These are phyloP conservation scores for Kuraishia cidri DNA, from an alignment of 805 yeast species.

Conservation along the genomic window DNA sequence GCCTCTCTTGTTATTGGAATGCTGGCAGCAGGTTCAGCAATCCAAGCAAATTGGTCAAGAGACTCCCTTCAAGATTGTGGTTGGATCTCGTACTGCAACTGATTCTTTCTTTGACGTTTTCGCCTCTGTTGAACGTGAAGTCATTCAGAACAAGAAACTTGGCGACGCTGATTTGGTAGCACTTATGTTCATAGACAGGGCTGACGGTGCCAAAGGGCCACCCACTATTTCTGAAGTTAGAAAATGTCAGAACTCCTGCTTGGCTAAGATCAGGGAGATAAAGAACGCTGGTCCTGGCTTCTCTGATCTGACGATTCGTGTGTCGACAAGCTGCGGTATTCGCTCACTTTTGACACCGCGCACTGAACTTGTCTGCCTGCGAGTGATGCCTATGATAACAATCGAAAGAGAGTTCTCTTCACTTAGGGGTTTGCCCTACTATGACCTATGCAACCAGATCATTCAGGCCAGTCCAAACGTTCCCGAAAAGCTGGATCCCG, in stretches of 20 bases:
- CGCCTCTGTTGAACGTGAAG: constrained; percentile 52
- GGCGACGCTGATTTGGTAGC: constrained; percentile 74
- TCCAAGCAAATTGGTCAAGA: constrained; percentile 55
- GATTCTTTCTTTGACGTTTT: constrained; percentile 86
- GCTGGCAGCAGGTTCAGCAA: constrained; percentile 85
- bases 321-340: constrained; percentile 44
- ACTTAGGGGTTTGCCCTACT: constrained; percentile 71
- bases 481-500: constrained; percentile 24
- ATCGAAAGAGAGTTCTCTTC: constrained; percentile 90
- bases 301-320: constrained; percentile 68
- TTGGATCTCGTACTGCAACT: constrained; percentile 77
- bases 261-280: constrained; percentile 74
- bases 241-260: constrained; percentile 33
- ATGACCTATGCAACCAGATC: constrained; percentile 64
- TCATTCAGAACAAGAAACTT: constrained; percentile 40
- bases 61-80: constrained; percentile 52
- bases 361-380: constrained; percentile 55
- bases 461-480: constrained; percentile 54
- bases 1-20: constrained; percentile 79
- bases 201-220: constrained; percentile 9
- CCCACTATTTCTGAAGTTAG: constrained; percentile 23
- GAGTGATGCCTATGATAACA: constrained; percentile 81
- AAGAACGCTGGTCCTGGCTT: constrained; percentile 57
- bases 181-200: constrained; percentile 41
- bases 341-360: constrained; percentile 53